Base-by-base conservation (phyloP, 2,329 filamentous ascomycete species). In the Phialophora chinensis region DNA sequence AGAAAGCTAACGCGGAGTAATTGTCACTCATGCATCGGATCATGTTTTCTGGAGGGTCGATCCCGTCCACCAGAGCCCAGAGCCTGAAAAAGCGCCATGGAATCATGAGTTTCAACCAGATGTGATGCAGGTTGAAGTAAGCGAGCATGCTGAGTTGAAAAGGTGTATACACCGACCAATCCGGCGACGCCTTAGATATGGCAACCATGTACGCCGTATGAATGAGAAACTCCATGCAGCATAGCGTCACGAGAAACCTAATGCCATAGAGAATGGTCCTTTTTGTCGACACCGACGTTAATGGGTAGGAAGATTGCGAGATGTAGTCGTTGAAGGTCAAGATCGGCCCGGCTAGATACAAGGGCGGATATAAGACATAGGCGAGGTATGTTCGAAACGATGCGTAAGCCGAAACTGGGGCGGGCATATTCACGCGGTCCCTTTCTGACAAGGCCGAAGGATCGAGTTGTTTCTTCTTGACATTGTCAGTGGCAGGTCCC, bases 21-120 rank as follows among this genome's bases (percentile, higher is more conserved):
- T 98, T 98, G 82, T 99, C 88, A 75, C 89, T 93, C 80, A 97
- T 92, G 79, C 96, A 99, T 72, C 95, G 91, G 62, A 97, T 87
- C 92, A 99, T 97, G 81, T 99, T 99, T 80, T 99, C 95, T 0
- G 95, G 94, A 0, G 95, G 92, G 75, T 99, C 95, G 72, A 99
- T 88, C 68, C 91, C 92, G 77, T 99, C 95, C 17, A 93, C 76
- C 3, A 99, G 85, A 0, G 92, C 85, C 95, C 95, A 99, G n/a
- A 99, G 87, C 4, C 96, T 91, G 86, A 98, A 98, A 77, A 98
- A 90, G n/a, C 95, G 91, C 93, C 94, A 99, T 0, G 95, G 95
- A 7, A 99, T 87, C 4, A 99, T 88, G 1, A 99, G 88, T 78
- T 99, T 99, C 55, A 99, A 85, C 96, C 96, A 99, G 77, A 99